Base-by-base conservation (phyloP, 1,139 yeast genomes). In the Meyerozyma smithsonii region DNA sequence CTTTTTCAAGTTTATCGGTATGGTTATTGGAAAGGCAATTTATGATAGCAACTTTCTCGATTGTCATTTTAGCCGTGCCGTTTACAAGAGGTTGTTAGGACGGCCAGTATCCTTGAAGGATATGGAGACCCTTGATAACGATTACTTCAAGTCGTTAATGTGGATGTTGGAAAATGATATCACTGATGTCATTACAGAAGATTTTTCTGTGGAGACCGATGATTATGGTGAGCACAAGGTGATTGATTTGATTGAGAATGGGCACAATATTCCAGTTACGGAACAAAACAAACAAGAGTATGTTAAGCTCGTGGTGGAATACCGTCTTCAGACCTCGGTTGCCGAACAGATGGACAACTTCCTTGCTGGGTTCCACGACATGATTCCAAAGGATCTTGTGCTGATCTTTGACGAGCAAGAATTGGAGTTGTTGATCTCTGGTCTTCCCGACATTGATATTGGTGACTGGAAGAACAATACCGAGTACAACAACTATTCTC, bases 121-220 rank as follows among this genome's bases (percentile, higher is more conserved):
- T 56, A 85, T 94, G 92, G 98, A 92, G 59, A 85, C 94, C 0
- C 69, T 94, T 48, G 99, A 94, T 60, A 72, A 89, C 44, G 97
- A 89, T 46, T 94, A 92, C 58, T 89, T 84, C 66, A 90, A 90
- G 61, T 87, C 96, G 2, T 66, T 94, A 54, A 76, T 84, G 55
- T 94, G 99, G 99, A 94, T 94, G 86, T 68, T 94, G 43, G 96
- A 92, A 51, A 92, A 94, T 62, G 97, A 84, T 60, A 92, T 94
- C 41, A 94, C 98, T 0, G 98, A 90, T 60, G 84, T 94, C 26
- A 87, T 94, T 40, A 90, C 92, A n/a, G 98, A 94, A 59, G 90
- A 95, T 14, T 92, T 94, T 57, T 83, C 95, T 7, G 88, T 92
- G 28, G 97, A 90, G 54, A 78, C 95, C 1, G 96, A 89, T 55